Evolutionary conservation across 2,329 filamentous ascomycete species (phyloP).

Genomic region (Ophiostoma quercus): DNA sequence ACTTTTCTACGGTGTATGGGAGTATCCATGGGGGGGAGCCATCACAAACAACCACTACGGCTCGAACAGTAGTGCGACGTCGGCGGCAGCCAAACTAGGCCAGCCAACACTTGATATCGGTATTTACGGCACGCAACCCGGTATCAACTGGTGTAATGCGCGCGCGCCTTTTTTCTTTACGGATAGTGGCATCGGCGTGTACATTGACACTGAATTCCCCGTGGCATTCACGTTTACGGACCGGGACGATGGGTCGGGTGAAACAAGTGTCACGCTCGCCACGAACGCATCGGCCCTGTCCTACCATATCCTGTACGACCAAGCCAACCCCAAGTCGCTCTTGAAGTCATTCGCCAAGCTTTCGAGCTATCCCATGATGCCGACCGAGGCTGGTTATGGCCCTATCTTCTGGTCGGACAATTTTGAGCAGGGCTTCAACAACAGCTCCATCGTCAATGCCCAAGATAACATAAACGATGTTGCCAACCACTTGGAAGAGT

Average conservation of each 20-base stretch:
- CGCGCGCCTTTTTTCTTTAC: constrained; percentile 36
- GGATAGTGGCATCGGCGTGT: constrained; percentile 34
- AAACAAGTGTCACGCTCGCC: constrained; percentile 28
- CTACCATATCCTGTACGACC: constrained; percentile 33
- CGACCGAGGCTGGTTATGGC: constrained; percentile 33
- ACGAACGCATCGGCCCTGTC: constrained; percentile 32
- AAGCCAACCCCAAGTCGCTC: constrained; percentile 18
- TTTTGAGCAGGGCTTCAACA: constrained; percentile 34
- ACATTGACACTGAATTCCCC: constrained; percentile 33
- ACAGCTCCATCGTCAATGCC: constrained; percentile 32
- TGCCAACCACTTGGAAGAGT: constrained; percentile 32
- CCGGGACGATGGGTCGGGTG: neutral
- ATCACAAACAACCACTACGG: constrained; percentile 21
- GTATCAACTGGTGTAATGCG: constrained; percentile 36
- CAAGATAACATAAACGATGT: constrained; percentile 36
- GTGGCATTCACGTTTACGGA: constrained; percentile 23
- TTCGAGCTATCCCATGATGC: constrained; percentile 32
- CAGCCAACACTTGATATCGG: constrained; percentile 20
- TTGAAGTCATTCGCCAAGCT: constrained; percentile 29
- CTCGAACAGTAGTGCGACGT: neutral
- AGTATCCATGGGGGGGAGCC: constrained; percentile 25
- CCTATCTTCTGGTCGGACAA: constrained; percentile 37
- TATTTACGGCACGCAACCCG: constrained; percentile 31
- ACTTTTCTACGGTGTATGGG: constrained; percentile 23
- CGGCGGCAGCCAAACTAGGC: neutral